These are phyloP conservation scores for Medicago ruthenica DNA, from an alignment of 306 rosid species.

Conservation along the genomic window DNA sequence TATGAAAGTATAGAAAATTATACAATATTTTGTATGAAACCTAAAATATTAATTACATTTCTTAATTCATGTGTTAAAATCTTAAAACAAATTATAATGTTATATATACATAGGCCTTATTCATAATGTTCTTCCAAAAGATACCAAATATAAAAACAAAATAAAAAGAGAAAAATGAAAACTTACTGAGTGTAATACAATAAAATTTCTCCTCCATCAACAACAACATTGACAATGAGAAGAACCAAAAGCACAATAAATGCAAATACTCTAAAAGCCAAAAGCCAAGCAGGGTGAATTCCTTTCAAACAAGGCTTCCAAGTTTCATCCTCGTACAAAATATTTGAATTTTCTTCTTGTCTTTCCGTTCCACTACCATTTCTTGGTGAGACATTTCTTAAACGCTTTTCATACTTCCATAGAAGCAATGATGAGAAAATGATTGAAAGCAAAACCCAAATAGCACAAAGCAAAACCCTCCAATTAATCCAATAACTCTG, in stretches of 20 bases:
- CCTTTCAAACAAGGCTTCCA: constrained; percentile 91
- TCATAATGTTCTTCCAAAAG: constrained; percentile 22
- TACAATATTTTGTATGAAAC: too few species aligned
- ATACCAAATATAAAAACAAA: constrained; percentile 18
- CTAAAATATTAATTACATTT: not conserved
- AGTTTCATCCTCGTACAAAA: constrained; percentile 86
- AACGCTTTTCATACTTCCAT: constrained; percentile 60
- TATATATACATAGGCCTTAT: constrained; percentile 20
- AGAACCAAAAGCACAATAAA: constrained; percentile 79
- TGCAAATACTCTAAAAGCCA: constrained; percentile 78
- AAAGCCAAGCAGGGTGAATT: constrained; percentile 93
- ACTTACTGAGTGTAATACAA: constrained; percentile 90
- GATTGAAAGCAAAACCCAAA: constrained; percentile 61
- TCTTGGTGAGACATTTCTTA: constrained; percentile 37
- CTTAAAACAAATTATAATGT: not conserved
- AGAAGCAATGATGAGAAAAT: constrained; percentile 56
- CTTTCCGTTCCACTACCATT: constrained; percentile 39
- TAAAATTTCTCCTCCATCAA: constrained; percentile 81
- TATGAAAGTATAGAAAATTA: not conserved
- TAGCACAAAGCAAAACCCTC: constrained; percentile 74
- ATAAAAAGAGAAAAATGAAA: constrained; percentile 27
- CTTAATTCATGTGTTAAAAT: not conserved
- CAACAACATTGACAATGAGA: constrained; percentile 62
- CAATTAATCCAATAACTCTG: constrained; percentile 88
- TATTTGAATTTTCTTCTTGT: constrained; percentile 53